Conservation (phyloP, 2,329 filamentous ascomycete genomes). For the Aspergillus carbonarius region DNA sequence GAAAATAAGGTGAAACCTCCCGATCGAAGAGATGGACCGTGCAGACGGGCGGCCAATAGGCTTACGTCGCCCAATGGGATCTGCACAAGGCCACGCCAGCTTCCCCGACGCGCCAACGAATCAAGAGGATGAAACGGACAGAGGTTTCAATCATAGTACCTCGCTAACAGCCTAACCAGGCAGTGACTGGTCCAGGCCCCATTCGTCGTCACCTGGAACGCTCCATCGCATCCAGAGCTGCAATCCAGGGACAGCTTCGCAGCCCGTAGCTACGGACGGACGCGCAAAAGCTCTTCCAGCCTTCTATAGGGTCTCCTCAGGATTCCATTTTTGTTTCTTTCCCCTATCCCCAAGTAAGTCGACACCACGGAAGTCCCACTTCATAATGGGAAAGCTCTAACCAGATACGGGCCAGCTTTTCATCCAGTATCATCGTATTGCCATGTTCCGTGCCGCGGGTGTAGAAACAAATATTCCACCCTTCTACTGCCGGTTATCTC, state of each 20-base stretch:
- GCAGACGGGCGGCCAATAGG: not conserved
- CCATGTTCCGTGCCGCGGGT: not conserved
- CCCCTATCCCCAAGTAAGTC: not conserved
- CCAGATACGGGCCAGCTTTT: not conserved
- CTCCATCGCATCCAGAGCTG: not conserved
- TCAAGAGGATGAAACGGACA: not conserved
- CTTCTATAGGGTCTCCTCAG: not conserved
- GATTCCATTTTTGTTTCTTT: not conserved
- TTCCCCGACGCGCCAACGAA: not conserved
- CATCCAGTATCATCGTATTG: not conserved
- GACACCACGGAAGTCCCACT: not conserved
- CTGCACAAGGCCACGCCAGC: conserved; percentile 5
- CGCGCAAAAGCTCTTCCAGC: not conserved
- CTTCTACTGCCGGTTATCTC: too few species aligned
- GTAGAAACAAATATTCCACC: not conserved
- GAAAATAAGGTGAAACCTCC: conserved; percentile 8
- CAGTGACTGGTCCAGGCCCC: not conserved
- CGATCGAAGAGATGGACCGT: not conserved
- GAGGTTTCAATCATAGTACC: conserved; percentile 1
- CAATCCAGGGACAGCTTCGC: not conserved
- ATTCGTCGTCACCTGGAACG: not conserved
- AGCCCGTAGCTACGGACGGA: not conserved
- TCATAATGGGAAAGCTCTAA: not conserved
- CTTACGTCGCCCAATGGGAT: not conserved
- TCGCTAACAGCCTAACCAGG: not conserved